phyloP scores from a whole-genome alignment of 164 flowering plant genomes.

The Vitis labrusca region DNA sequence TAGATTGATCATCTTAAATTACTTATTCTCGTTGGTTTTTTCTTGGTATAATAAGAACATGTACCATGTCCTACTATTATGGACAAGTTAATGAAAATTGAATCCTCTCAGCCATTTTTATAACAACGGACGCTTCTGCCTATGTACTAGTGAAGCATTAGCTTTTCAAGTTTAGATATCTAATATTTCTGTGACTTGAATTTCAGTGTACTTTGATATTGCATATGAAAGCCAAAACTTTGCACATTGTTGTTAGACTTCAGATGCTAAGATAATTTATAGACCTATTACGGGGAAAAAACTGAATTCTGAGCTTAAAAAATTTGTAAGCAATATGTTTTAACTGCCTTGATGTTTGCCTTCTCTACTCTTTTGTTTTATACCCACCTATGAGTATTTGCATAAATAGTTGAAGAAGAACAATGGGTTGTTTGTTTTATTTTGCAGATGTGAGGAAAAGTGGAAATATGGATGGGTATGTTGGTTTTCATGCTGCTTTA shows the following conservation, averaged over 20 bases:
- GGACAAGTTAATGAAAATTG: background rate
- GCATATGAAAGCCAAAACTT: background rate
- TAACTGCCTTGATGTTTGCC: background rate
- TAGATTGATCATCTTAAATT: background rate
- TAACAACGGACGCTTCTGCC: background rate
- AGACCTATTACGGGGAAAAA: background rate
- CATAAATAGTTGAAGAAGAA: too few relatives aligned
- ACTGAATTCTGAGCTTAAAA: background rate
- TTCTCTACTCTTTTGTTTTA: background rate
- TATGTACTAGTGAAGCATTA: background rate
- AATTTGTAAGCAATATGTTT: background rate
- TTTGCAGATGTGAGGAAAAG: constrained; percentile 54
- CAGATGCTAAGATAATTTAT: too few relatives aligned
- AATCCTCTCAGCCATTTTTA: background rate
- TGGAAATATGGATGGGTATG: constrained; percentile 84
- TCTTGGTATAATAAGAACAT: background rate
- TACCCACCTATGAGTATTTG: background rate
- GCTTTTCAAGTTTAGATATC: background rate
- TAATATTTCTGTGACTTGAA: background rate
- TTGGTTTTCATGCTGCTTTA: constrained; percentile 90
- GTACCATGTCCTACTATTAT: background rate
- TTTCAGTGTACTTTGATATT: background rate
- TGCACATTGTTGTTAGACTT: background rate
- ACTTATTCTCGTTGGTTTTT: background rate
- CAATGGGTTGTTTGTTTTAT: constrained; percentile 1